Evolutionary conservation across 2,329 filamentous ascomycete species (phyloP), one percentile per base, ranked within the genome.

Genomic region (Trichoderma gracile): DNA sequence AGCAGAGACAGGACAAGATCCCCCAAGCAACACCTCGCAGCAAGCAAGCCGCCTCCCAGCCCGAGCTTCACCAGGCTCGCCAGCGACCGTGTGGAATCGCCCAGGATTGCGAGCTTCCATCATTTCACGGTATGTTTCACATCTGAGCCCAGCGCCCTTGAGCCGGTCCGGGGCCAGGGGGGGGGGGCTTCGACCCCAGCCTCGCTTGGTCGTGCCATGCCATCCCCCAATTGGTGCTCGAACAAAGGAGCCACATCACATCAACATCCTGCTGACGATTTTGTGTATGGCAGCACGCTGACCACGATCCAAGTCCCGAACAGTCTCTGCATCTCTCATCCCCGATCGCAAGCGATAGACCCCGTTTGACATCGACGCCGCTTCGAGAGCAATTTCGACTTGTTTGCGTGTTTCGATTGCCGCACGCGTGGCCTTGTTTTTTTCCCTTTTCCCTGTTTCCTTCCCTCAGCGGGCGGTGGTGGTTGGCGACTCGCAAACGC

Each of bases 61-160:
- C 71, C 63, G 53, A 60, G 58, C 68, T 71, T 66, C 52, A 60
- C 65, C 68, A 65, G 45, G 50, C 71, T 74, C 71, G 63, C 66
- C 65, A 68, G 67, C 66, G 67, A 67, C 66, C 33, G 70, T 69
- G 65, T 66, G 69, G 67, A 64, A 67, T 65, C 66, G 63, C 65
- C 65, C 60, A 66, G 68, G 66, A 74, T 73, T 71, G 67, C 68
- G 52, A 68, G 71, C 59, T 59, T 64, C 67, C 40, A 63, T 65
- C 47, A 63, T 50, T 63, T 63, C 57, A 46, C 57, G 55, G 64
- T 65, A 65, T 55, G 64, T 65, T 65, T 65, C 42, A 42, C 64
- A 46, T 55, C 38, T 56, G 58, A 50, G 33, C 23, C 53, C 56
- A 58, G 52, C 42, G 64, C 59, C 43, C 30, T 38, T 40, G 63